Percentiles rank a stretch among this genome's conserved stretches.
These are phyloP conservation scores for Mytilinidion resinicola DNA, from an alignment of 495 filamentous ascomycete genomes.

Conservation along the genomic window DNA sequence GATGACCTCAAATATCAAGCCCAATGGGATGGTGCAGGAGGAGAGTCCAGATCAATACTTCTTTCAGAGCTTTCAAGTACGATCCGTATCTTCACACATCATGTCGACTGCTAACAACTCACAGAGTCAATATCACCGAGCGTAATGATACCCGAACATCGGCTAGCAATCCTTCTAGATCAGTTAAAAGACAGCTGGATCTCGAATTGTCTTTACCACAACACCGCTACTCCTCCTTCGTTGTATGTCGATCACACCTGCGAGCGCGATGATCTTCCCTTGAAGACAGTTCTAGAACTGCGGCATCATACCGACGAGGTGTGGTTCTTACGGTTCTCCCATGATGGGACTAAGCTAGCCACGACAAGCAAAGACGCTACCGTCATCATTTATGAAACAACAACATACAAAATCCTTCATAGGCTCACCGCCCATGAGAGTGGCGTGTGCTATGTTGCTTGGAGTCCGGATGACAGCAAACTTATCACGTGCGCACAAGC, in stretches of 20 bases:
- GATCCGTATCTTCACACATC: slow-evolving; percentile 26
- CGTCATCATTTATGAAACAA: slow-evolving; percentile 78
- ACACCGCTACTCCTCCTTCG: slow-evolving; percentile 68
- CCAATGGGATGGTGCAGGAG: slow-evolving; percentile 80
- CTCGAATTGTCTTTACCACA: slow-evolving; percentile 80
- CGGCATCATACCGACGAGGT: slow-evolving; percentile 75
- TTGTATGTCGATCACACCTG: slow-evolving; percentile 87
- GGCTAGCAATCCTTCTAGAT: slow-evolving; percentile 75
- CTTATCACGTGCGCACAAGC: slow-evolving; percentile 78
- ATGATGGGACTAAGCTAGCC: slow-evolving; percentile 78
- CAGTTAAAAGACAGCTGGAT: slow-evolving; percentile 80
- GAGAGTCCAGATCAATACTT: slow-evolving; percentile 65
- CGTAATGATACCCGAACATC: slow-evolving; percentile 96
- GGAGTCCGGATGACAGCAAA: slow-evolving; percentile 86
- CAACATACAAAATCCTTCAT: slow-evolving; percentile 58
- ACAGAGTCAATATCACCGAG: slow-evolving; percentile 86
- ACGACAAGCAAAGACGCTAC: slow-evolving; percentile 68
- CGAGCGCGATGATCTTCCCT: slow-evolving; percentile 71
- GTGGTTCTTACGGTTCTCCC: slow-evolving; percentile 84
- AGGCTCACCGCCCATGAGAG: slow-evolving; percentile 56
- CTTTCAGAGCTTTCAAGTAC: slow-evolving; percentile 79
- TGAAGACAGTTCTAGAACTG: slow-evolving; percentile 59
- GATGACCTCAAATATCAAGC: slow-evolving; percentile 79
- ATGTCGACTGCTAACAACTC: slow-evolving; percentile 1
- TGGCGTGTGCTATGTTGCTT: slow-evolving; percentile 69